Conservation (phyloP, 805 yeast genomes). For the Sporopachydermia lactativora region DNA sequence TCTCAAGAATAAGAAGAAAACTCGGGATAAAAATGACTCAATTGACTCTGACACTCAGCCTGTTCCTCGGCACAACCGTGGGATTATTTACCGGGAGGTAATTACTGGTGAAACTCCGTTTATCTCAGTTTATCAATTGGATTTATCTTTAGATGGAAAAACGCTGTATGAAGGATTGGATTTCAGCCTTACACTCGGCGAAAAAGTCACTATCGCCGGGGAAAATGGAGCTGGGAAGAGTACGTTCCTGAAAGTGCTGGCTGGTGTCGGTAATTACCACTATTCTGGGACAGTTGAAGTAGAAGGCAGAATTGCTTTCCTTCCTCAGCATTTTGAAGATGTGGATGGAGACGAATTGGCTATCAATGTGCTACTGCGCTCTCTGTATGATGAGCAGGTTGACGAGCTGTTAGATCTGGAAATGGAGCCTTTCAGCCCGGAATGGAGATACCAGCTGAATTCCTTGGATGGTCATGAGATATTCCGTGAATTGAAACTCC, state of each 20-base stretch:
- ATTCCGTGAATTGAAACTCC: conserved; percentile 8
- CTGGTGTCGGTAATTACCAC: conserved; percentile 19
- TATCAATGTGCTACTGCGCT: conserved; percentile 8
- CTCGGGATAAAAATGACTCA: not conserved
- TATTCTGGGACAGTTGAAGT: conserved; percentile 10
- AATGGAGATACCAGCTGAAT: conserved; percentile 11
- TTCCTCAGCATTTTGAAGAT: conserved; percentile 11
- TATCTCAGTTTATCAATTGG: conserved; percentile 7
- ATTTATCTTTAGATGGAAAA: conserved; percentile 8
- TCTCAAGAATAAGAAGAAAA: not conserved
- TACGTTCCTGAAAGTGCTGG: conserved; percentile 31
- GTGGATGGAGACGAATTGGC: conserved; percentile 9
- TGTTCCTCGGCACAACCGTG: conserved; percentile 6
- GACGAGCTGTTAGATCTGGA: conserved; percentile 7
- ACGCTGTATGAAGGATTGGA: conserved; percentile 10
- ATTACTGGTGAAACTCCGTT: conserved; percentile 9
- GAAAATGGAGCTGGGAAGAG: conserved; percentile 40
- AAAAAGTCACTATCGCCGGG: conserved; percentile 29
- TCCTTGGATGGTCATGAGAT: conserved; percentile 11
- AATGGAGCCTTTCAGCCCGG: conserved; percentile 7
- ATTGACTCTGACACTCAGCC: not conserved
- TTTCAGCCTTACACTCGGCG: conserved; percentile 9
- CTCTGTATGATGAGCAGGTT: conserved; percentile 8
- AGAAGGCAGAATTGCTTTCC: conserved; percentile 10
- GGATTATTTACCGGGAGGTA: conserved; percentile 8